Percentiles rank a stretch among this genome's conserved stretches.
phyloP scores from a whole-genome alignment of 805 yeast genomes.

The Candida dajiaensis region DNA sequence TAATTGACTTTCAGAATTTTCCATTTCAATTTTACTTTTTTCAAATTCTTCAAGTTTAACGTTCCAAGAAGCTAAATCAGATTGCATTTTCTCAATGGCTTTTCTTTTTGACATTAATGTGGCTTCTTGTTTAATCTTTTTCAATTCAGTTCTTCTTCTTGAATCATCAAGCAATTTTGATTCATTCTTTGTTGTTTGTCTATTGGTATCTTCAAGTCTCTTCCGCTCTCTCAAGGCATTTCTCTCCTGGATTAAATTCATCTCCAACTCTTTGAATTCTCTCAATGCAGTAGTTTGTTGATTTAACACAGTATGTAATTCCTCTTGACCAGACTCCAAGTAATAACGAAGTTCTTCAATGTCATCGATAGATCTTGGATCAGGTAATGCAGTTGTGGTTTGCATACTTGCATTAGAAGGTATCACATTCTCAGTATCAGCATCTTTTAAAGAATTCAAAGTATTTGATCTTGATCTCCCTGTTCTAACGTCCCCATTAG shows the following conservation, averaged over 20 bases:
- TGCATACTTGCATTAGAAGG: constrained; percentile 7
- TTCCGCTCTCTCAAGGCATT: constrained; percentile 34
- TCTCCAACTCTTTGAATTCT: constrained; percentile 36
- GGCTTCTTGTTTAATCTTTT: constrained; percentile 29
- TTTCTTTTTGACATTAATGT: constrained; percentile 24
- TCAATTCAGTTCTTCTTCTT: constrained; percentile 29
- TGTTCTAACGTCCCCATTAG: constrained; percentile 6
- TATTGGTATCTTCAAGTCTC: constrained; percentile 35
- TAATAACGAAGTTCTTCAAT: constrained; percentile 37
- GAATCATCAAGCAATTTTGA: constrained; percentile 37
- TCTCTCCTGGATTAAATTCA: constrained; percentile 27
- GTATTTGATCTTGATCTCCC: constrained; percentile 33
- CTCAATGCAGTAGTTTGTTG: constrained; percentile 27
- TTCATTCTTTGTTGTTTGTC: constrained; percentile 34
- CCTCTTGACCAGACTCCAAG: constrained; percentile 37
- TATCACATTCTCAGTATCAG: constrained; percentile 1
- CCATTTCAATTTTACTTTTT: constrained; percentile 10
- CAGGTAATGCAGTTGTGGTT: constrained; percentile 12
- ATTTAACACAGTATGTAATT: constrained; percentile 29
- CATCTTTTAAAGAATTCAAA: constrained; percentile 16
- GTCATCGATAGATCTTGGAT: constrained; percentile 27
- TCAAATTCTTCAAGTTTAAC: constrained; percentile 22
- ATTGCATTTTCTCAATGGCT: constrained; percentile 28
- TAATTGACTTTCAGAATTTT: constrained; percentile 11
- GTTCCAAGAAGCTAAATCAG: constrained; percentile 31